Conservation (phyloP, 768 basidiomycete genomes). For the Amylocystis lapponica region DNA sequence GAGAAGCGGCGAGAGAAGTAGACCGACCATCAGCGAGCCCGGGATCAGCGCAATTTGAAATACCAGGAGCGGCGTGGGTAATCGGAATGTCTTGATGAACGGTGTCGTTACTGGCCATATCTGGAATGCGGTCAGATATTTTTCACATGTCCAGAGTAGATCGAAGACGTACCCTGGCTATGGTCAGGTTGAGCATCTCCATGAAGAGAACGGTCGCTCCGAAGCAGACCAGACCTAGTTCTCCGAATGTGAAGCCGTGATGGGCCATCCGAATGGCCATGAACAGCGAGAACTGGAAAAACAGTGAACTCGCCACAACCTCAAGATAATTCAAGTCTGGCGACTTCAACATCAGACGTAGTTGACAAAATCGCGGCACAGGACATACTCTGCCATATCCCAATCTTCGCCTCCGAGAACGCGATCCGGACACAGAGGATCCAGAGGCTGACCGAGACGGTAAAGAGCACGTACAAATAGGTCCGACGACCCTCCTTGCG, state of each 20-base stretch:
- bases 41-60: constrained; percentile 92
- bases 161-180: constrained; percentile 56
- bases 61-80: constrained; percentile 86
- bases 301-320: constrained; percentile 61
- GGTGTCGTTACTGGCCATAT: constrained; percentile 75
- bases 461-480: constrained; percentile 62
- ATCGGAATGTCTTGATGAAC: constrained; percentile 86
- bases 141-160: not conserved
- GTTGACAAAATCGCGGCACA: not conserved
- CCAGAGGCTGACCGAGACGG: constrained; percentile 43
- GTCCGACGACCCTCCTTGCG: constrained; percentile 61
- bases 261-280: constrained; percentile 85
- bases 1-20: constrained; percentile 89
- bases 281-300: constrained; percentile 92
- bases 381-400: constrained; percentile 68
- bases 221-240: constrained; percentile 83
- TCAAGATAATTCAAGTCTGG: constrained; percentile 78
- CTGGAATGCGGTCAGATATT: constrained; percentile 30
- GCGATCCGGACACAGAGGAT: constrained; percentile 45
- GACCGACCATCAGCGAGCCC: constrained; percentile 88
- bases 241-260: constrained; percentile 93
- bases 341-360: not conserved
- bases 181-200: constrained; percentile 82
- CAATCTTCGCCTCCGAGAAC: constrained; percentile 36
- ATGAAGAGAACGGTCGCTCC: constrained; percentile 83